phyloP scores from a whole-genome alignment of 2,329 filamentous ascomycete species.

The Talaromyces sp. region DNA sequence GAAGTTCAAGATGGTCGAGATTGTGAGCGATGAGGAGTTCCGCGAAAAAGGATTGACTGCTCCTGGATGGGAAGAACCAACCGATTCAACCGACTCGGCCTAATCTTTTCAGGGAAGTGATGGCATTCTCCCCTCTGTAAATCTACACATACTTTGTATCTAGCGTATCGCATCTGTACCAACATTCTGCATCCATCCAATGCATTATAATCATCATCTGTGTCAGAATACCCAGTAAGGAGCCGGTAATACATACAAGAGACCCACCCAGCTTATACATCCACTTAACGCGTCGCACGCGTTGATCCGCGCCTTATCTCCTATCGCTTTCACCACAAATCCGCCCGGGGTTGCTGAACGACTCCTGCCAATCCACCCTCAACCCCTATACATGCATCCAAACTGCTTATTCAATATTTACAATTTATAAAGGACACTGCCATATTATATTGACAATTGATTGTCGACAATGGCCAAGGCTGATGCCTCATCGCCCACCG shows the following conservation, averaged over 20 bases:
- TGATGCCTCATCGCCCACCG: conserved; percentile 39
- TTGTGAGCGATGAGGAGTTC: conserved; percentile 59
- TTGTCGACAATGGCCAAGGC: conserved; percentile 41
- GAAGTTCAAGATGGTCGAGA: conserved; percentile 60
- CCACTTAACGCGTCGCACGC: conserved; percentile 45
- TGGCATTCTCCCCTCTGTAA: conserved; percentile 15
- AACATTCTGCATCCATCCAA: background rate
- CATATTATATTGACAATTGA: background rate
- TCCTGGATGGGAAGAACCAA: conserved; percentile 53
- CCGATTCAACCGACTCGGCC: conserved; percentile 2
- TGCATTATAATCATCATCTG: background rate
- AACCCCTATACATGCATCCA: background rate
- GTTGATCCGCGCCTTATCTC: conserved; percentile 22
- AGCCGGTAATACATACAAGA: background rate
- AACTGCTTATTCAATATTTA: too few relatives aligned
- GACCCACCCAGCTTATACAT: conserved; percentile 9
- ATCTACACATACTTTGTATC: conserved; percentile 17
- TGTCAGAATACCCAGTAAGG: background rate
- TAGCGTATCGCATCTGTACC: conserved; percentile 39
- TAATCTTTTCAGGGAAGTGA: background rate
- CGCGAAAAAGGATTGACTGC: conserved; percentile 48
- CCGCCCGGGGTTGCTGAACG: conserved; percentile 2
- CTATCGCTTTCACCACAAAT: conserved; percentile 10
- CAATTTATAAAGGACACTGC: background rate
- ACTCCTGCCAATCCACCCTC: background rate